Evolutionary conservation across 2,329 filamentous ascomycete species (phyloP), one percentile per base, ranked within the genome.

Genomic region (Zarea fungicola): DNA sequence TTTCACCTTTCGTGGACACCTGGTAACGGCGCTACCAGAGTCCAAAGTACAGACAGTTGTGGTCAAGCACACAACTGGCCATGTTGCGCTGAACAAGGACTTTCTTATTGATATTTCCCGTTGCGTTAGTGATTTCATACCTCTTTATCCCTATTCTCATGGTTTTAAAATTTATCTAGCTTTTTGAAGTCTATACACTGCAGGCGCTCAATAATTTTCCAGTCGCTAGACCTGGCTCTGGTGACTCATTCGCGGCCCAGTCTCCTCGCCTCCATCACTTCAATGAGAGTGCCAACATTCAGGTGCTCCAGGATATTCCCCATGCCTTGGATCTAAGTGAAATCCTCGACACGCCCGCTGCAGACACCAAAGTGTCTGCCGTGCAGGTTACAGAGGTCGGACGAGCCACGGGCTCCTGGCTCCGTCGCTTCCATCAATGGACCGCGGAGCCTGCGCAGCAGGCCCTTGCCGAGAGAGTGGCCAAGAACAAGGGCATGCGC

Each of bases 361-460:
- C 32, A 2, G 37, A 42, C 21, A 8, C 26, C 13, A 23, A 22
- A 22, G 8, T 35, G 21, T 48, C 21, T 14, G 35, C 21, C 23
- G 21, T n/a, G n/a, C 23, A 41, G 29, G 16, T 31, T 3, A 14
- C 21, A 29, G 21, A 41, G 14, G 23, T 42, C n/a, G 39, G 46
- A 25, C 37, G 29, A 8, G 46, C 31, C 6, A 14, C n/a, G 1
- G 31, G 31, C 13, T n/a, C 9, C 2, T 49, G 46, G 46, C 39
- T 49, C 26, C 36, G 16, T 5, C 23, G 37, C 36, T 49, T 42
- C n/a, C 46, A 48, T 28, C 19, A 29, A 10, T 47, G 44, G 44
- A 22, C 44, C 11, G 29, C 16, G 19, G 11, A 23, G 29, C 39
- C 39, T 6, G 39, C 29, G 22, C 46, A 49, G 29, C 37, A 16